phyloP scores from a whole-genome alignment of 805 yeast genomes.

The Sungouiozyma intestinalis region DNA sequence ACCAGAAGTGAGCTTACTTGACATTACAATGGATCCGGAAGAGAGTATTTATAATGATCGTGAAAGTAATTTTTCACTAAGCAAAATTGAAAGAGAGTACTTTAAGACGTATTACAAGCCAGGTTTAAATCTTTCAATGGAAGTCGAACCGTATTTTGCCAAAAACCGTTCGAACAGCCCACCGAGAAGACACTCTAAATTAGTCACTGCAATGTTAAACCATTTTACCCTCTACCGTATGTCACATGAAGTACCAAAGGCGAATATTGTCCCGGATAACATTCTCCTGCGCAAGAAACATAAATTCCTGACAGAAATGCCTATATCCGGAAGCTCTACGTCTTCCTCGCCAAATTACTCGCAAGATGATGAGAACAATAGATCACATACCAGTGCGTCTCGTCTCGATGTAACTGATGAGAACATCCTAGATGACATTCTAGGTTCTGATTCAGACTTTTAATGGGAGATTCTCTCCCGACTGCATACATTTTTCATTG shows the following conservation, averaged over 20 bases:
- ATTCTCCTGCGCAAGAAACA: slow-evolving; percentile 7
- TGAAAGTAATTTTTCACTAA: slow-evolving; percentile 10
- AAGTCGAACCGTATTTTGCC: slow-evolving; percentile 15
- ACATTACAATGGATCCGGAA: not conserved
- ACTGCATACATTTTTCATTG: not conserved
- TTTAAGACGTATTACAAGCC: slow-evolving; percentile 17
- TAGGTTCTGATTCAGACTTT: slow-evolving; percentile 23
- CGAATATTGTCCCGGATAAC: slow-evolving; percentile 12
- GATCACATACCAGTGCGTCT: not conserved
- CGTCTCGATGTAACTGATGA: slow-evolving; percentile 4
- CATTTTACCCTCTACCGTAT: not conserved
- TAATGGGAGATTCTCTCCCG: slow-evolving; percentile 2
- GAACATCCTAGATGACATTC: slow-evolving; percentile 10
- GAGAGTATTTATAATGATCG: not conserved
- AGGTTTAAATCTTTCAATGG: slow-evolving; percentile 15
- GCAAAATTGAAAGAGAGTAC: slow-evolving; percentile 12
- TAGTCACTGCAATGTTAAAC: not conserved
- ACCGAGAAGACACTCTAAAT: not conserved
- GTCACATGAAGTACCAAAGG: slow-evolving; percentile 3
- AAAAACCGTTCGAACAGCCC: not conserved
- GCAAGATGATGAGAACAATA: not conserved
- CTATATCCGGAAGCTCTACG: slow-evolving; percentile 7
- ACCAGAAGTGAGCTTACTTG: not conserved
- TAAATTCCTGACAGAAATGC: slow-evolving; percentile 9
- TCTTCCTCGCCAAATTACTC: not conserved